Evolutionary conservation across 2,329 filamentous ascomycete species (phyloP).

Genomic region (Tolypocladium album): DNA sequence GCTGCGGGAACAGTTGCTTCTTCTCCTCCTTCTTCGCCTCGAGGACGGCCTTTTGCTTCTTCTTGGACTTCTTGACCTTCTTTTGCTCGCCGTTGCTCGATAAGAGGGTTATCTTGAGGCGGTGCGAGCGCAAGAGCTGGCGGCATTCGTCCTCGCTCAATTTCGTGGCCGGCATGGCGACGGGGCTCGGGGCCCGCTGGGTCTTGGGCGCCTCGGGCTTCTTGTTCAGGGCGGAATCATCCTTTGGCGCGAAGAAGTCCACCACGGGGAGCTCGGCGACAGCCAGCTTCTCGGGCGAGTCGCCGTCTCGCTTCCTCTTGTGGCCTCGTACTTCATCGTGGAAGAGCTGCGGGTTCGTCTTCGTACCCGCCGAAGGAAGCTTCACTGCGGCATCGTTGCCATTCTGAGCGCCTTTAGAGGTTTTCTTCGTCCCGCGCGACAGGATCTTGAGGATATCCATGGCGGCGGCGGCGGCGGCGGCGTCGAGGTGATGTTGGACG

Average conservation of each 20-base stretch:
- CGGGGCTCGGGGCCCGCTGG: slow-evolving; percentile 17
- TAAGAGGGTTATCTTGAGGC: slow-evolving; percentile 75
- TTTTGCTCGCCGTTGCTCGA: slow-evolving; percentile 33
- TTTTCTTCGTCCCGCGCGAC: slow-evolving; percentile 56
- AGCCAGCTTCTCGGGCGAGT: slow-evolving; percentile 20
- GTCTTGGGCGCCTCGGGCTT: slow-evolving; percentile 10
- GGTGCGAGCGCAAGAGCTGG: slow-evolving; percentile 65
- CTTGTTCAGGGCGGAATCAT: slow-evolving; percentile 21
- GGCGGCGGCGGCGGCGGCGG: background rate
- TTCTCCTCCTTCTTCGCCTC: slow-evolving; percentile 40
- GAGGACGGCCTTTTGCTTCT: slow-evolving; percentile 36
- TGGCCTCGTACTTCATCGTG: slow-evolving; percentile 42
- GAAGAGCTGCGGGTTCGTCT: slow-evolving; percentile 59
- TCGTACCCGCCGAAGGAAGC: slow-evolving; percentile 54
- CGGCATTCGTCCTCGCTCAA: slow-evolving; percentile 62
- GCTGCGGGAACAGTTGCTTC: slow-evolving; percentile 63
- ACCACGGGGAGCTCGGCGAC: slow-evolving; percentile 32
- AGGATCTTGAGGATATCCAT: slow-evolving; percentile 70
- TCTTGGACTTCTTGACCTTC: slow-evolving; percentile 44
- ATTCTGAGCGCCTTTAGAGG: slow-evolving; percentile 23
- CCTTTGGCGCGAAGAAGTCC: slow-evolving; percentile 48
- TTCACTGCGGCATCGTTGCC: slow-evolving; percentile 24
- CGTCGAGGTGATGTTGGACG: background rate
- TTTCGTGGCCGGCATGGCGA: slow-evolving; percentile 15
- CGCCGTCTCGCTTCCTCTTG: slow-evolving; percentile 43